Evolutionary conservation across 148 eudicot genomes (phyloP).

Genomic region (Rhododendron simsii): DNA sequence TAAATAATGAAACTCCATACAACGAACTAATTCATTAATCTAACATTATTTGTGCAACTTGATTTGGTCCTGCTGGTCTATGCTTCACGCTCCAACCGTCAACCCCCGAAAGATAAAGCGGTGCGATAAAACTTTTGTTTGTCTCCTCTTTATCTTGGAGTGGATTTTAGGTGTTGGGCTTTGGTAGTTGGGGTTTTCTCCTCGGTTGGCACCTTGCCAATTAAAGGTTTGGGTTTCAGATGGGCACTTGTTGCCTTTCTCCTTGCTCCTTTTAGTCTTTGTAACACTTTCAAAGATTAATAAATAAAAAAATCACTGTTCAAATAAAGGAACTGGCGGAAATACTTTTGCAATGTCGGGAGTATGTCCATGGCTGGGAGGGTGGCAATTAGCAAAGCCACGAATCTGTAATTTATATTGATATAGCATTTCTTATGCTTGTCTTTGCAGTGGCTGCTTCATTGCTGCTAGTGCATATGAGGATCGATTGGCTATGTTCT

Average conservation of each 20-base stretch:
- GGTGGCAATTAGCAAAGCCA: too few species aligned
- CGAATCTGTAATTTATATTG: neutral
- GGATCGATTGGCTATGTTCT: conserved; percentile 71
- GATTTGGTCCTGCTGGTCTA: neutral
- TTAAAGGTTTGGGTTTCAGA: too few species aligned
- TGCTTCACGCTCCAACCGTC: neutral
- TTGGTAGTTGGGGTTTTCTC: too few species aligned
- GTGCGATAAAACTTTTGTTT: neutral
- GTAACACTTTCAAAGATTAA: too few species aligned
- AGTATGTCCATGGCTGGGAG: neutral
- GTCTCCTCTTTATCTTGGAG: neutral
- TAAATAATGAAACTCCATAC: too few species aligned
- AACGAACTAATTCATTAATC: too few species aligned
- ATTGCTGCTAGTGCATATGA: conserved; percentile 84
- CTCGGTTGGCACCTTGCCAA: too few species aligned
- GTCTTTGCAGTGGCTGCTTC: conserved; percentile 70
- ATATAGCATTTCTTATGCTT: conserved; percentile 8
- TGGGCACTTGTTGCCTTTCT: too few species aligned
- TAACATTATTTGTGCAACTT: neutral
- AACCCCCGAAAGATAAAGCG: neutral
- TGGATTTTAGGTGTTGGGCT: too few species aligned
- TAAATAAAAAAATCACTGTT: too few species aligned
- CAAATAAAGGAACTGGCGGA: neutral
- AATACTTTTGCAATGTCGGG: neutral
- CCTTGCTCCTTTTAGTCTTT: too few species aligned